Evolutionary conservation across 106 monocot species (phyloP).

Genomic region (Apostasia ramifera): DNA sequence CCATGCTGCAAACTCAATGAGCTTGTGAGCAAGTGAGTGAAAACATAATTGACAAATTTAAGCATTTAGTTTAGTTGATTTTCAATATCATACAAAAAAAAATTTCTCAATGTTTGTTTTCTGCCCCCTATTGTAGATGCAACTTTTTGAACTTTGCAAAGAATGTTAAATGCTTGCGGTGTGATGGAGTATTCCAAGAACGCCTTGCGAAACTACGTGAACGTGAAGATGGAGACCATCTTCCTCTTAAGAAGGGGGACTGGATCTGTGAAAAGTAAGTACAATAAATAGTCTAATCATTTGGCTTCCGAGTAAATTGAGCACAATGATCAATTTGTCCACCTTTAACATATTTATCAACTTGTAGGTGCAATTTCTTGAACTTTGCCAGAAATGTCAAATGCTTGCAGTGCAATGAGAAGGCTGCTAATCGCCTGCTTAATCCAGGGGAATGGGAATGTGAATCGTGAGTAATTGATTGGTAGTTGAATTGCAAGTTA

Average conservation of each 20-base stretch:
- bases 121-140: conserved; percentile 45
- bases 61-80: neutral
- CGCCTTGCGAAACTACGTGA: conserved; percentile 38
- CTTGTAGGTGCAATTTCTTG: conserved; percentile 87
- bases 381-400: conserved; percentile 91
- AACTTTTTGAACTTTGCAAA: conserved; percentile 83
- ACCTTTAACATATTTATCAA: conserved; percentile 1
- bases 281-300: neutral
- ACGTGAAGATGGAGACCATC: conserved; percentile 54
- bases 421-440: conserved; percentile 57
- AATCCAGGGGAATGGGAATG: conserved; percentile 98
- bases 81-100: neutral
- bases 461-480: conserved; percentile 53
- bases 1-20: no score
- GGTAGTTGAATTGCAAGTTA: neutral
- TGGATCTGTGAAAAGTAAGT: conserved; percentile 89
- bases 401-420: conserved; percentile 85
- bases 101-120: neutral
- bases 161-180: conserved; percentile 81
- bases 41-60: no score
- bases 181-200: conserved; percentile 56
- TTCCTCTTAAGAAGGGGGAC: conserved; percentile 93
- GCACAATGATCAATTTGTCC: neutral
- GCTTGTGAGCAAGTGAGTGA: no score
- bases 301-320: neutral